Percentiles rank a stretch among this genome's conserved stretches.
These are phyloP conservation scores for Sporobolus alterniflorus DNA, from an alignment of 202 grass and related monocot species.

Conservation along the genomic window DNA sequence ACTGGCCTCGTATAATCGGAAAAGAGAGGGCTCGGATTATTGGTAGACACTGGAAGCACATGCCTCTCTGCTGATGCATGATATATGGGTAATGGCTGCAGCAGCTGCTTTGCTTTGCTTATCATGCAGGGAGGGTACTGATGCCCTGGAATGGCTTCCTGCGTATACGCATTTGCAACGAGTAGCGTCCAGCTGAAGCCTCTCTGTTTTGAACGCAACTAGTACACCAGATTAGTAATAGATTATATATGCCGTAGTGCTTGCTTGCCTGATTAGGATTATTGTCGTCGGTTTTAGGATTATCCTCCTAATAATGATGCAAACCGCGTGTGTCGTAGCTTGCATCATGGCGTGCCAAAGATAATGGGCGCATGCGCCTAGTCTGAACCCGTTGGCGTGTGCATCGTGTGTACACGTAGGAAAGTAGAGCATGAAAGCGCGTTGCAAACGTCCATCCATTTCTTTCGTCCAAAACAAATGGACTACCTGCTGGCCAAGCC, in stretches of 20 bases:
- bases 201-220: slow-evolving; percentile 3
- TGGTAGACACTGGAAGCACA: too few relatives aligned
- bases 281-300: not conserved
- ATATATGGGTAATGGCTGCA: not conserved
- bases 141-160: slow-evolving; percentile 16
- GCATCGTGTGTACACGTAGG: too few relatives aligned
- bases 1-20: too few relatives aligned
- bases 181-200: not conserved
- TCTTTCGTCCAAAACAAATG: too few relatives aligned
- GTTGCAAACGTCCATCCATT: too few relatives aligned
- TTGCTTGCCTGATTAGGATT: not conserved
- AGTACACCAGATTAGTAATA: not conserved
- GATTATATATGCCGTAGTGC: not conserved
- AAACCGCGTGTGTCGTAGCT: slow-evolving; percentile 1
- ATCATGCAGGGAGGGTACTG: slow-evolving; percentile 34
- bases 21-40: not conserved
- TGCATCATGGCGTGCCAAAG: not conserved
- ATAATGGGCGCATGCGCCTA: too few relatives aligned
- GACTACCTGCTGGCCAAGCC: too few relatives aligned
- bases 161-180: not conserved
- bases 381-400: too few relatives aligned
- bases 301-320: slow-evolving; percentile 8
- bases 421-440: too few relatives aligned
- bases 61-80: not conserved
- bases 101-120: slow-evolving; percentile 52